These are phyloP conservation scores for Cercophora sp. DNA, from an alignment of 495 filamentous ascomycete species.

Conservation along the genomic window DNA sequence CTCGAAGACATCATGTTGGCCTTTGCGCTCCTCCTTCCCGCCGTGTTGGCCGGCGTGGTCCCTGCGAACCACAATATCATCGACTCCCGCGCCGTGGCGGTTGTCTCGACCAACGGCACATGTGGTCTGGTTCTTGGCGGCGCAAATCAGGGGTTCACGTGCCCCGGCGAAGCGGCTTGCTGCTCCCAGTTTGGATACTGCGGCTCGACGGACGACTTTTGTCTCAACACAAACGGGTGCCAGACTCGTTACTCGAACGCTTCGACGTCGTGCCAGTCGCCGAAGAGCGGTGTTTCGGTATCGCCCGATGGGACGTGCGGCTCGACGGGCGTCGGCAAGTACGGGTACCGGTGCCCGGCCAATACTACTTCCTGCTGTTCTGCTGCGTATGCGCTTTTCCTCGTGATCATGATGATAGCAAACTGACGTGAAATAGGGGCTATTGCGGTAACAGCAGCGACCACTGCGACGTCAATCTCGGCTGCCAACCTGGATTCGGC, in stretches of 20 bases:
- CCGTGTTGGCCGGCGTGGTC: not conserved
- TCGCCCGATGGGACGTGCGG: constrained; percentile 36
- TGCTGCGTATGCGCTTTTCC: constrained; percentile 22
- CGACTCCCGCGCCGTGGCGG: constrained; percentile 11
- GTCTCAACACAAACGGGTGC: constrained; percentile 31
- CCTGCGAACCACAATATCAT: not conserved
- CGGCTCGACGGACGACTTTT: constrained; percentile 32
- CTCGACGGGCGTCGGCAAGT: constrained; percentile 23
- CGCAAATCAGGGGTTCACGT: constrained; percentile 30
- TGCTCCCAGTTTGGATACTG: constrained; percentile 37
- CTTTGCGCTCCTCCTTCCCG: not conserved
- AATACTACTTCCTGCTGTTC: constrained; percentile 27
- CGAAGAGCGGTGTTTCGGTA: constrained; percentile 24
- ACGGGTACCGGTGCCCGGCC: constrained; percentile 31
- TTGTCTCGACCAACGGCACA: constrained; percentile 32
- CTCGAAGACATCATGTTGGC: not conserved
- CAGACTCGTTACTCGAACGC: constrained; percentile 33
- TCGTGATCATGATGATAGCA: too few relatives aligned
- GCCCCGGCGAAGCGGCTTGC: constrained; percentile 28
- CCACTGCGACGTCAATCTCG: constrained; percentile 25
- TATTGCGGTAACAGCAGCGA: constrained; percentile 34
- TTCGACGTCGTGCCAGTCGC: constrained; percentile 25
- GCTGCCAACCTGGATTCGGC: constrained; percentile 32
- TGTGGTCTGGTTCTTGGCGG: constrained; percentile 28
- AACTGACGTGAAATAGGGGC: constrained; percentile 25